A percentile compares a stretch with the other conserved stretches of the same genome.
Evolutionary conservation across 169 alveolate genomes (phyloP).

Genomic region (Eimeria zaria): DNA sequence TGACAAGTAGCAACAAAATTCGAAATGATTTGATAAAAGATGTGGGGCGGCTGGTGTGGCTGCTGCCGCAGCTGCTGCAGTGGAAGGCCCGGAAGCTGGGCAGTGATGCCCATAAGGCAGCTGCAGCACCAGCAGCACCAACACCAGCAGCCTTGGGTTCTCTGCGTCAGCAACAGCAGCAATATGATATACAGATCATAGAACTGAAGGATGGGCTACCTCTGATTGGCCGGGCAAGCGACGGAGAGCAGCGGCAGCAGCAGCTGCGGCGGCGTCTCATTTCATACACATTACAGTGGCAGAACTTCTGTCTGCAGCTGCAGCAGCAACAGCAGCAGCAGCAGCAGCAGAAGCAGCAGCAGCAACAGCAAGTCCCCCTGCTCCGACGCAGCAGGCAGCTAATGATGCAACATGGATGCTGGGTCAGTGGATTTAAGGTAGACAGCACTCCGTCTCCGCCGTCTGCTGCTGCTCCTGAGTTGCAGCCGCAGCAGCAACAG

Average conservation of each 20-base stretch:
- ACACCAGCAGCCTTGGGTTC: not conserved
- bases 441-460: constrained; percentile 65
- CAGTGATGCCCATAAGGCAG: no score
- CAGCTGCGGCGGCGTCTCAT: constrained; percentile 69
- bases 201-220: constrained; percentile 54
- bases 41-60: constrained; percentile 76
- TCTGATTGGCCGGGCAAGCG: constrained; percentile 40
- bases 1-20: constrained; percentile 35
- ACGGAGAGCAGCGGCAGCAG: constrained; percentile 74
- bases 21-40: constrained; percentile 62
- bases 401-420: constrained; percentile 37
- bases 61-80: constrained; percentile 77
- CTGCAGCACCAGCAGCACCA: constrained; percentile 38
- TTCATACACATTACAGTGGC: constrained; percentile 70
- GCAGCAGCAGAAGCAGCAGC: not conserved
- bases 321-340: constrained; percentile 68
- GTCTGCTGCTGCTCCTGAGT: constrained; percentile 66
- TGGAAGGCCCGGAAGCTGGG: constrained; percentile 44
- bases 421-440: constrained; percentile 48
- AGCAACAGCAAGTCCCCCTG: constrained; percentile 14
- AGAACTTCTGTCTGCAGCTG: constrained; percentile 52
- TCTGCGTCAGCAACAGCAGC: constrained; percentile 52
- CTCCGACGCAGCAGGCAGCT: constrained; percentile 68
- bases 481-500: constrained; percentile 47
- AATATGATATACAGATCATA: constrained; percentile 52